Conservation (phyloP, 768 basidiomycete species). For the Auricularia cornea region DNA sequence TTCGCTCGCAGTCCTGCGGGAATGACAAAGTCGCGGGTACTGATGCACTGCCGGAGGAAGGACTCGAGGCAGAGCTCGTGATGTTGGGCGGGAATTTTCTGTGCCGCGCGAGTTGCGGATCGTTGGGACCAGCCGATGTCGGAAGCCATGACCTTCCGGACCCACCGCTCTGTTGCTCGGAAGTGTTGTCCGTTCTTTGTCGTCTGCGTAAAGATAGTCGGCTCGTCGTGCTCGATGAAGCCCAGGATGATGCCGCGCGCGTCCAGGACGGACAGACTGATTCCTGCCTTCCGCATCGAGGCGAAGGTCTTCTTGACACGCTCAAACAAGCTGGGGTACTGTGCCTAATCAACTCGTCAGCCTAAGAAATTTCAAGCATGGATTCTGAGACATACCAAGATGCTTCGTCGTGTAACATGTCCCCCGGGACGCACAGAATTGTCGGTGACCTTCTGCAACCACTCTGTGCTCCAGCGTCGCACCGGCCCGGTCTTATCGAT, state of each 20-base stretch:
- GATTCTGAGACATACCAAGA: background rate
- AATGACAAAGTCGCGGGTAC: slow-evolving; percentile 20
- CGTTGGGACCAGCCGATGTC: slow-evolving; percentile 21
- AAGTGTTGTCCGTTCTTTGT: slow-evolving; percentile 22
- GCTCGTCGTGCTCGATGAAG: slow-evolving; percentile 13
- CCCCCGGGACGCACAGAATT: background rate
- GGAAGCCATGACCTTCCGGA: slow-evolving; percentile 14
- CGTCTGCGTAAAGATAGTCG: slow-evolving; percentile 20
- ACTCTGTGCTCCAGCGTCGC: background rate
- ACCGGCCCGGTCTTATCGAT: background rate
- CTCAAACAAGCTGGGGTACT: slow-evolving; percentile 11
- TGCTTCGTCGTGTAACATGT: background rate
- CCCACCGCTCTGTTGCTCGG: slow-evolving; percentile 20
- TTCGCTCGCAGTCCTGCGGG: slow-evolving; percentile 24
- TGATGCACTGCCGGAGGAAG: slow-evolving; percentile 16
- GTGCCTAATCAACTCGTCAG: background rate
- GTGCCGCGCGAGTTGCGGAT: slow-evolving; percentile 25
- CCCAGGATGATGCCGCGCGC: slow-evolving; percentile 25
- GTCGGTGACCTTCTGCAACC: background rate
- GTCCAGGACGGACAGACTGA: slow-evolving; percentile 18
- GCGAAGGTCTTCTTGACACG: slow-evolving; percentile 12
- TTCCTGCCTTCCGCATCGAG: slow-evolving; percentile 14
- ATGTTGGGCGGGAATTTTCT: slow-evolving; percentile 26
- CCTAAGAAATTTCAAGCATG: too few species aligned
- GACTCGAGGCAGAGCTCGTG: slow-evolving; percentile 13